phyloP scores from a whole-genome alignment of 2,329 filamentous ascomycete species.

The Cryphonectria japonica region DNA sequence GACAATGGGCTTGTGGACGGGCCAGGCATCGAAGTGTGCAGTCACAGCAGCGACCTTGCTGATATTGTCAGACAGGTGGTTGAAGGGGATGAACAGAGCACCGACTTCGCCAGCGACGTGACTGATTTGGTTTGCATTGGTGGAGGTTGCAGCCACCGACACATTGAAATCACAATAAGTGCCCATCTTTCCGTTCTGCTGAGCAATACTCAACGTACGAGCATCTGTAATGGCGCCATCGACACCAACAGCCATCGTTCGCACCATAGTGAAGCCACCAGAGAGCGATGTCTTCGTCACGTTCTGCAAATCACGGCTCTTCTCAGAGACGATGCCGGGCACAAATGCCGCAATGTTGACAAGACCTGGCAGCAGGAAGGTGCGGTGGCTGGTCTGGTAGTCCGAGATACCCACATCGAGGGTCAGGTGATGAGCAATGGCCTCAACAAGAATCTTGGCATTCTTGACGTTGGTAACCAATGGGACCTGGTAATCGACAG shows the following conservation, averaged over 20 bases:
- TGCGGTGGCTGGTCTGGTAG: constrained; percentile 87
- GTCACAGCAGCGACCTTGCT: constrained; percentile 81
- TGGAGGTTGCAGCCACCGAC: constrained; percentile 73
- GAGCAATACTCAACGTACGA: constrained; percentile 70
- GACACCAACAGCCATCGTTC: constrained; percentile 75
- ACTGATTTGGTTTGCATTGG: constrained; percentile 75
- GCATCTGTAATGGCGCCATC: constrained; percentile 75
- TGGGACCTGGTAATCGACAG: constrained; percentile 95
- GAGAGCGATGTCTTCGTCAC: constrained; percentile 76
- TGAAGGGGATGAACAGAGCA: constrained; percentile 82
- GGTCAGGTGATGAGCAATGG: constrained; percentile 85
- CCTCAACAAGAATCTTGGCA: constrained; percentile 95
- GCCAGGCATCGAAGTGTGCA: constrained; percentile 79
- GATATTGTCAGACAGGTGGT: constrained; percentile 79
- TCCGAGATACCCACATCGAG: constrained; percentile 83
- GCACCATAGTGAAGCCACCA: constrained; percentile 79
- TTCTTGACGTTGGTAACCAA: constrained; percentile 99
- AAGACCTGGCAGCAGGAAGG: constrained; percentile 72
- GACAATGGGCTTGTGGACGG: constrained; percentile 76
- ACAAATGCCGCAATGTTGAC: constrained; percentile 83
- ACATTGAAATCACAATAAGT: constrained; percentile 80
- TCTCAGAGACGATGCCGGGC: constrained; percentile 67
- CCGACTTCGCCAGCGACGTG: constrained; percentile 74
- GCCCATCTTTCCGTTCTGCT: constrained; percentile 69
- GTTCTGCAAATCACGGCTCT: constrained; percentile 68